Evolutionary conservation across 345 rosid species (phyloP), one percentile per base, ranked within the genome.

Genomic region (Lepidium africanum): DNA sequence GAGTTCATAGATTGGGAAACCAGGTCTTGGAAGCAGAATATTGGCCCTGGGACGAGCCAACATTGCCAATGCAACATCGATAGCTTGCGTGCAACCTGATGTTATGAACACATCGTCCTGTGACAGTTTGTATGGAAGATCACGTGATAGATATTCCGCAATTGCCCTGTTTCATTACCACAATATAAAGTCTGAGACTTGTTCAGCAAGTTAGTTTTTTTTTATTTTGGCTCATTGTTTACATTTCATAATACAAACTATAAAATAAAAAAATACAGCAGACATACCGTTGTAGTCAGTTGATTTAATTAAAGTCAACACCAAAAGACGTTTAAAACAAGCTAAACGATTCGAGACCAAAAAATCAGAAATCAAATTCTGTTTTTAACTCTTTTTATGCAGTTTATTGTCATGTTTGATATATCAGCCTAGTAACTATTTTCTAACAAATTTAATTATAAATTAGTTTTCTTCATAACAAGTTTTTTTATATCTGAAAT

Each of bases 71-170:
- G 97, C 89, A 33, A 88, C 97, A 71, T 94, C 99, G 8, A 94
- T 94, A 0, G 96, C 97, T 81, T 94, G 97, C 0, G 97, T 88
- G 88, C 97, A 90, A 38, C 97, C 99, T 0, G 95, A 90, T 15
- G 97, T 94, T 27, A 90, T 35, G 59, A 90, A 93, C 12, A 90
- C 95, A 70, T 94, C 99, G 33, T 90, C 92, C 0, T 80, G 37
- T 42, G 92, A 78, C 49, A 94, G 76, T 67, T 94, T 73, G 82
- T 87, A 94, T 10, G 96, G 96, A 72, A 94, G 89, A 78, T 90
- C 92, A 12, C 70, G 68, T 5, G 96, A 87, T 54, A 94, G 78
- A 81, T 88, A 87, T 46, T 87, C 89, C 2, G 96, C 89, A 12
- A 90, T 78, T 35, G 97, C 92, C 77, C 99, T 93, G 84, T 58